Percentiles rank a stretch among this genome's conserved stretches.
Conservation (phyloP, 805 yeast genomes). For the Ogataea naganishii region DNA sequence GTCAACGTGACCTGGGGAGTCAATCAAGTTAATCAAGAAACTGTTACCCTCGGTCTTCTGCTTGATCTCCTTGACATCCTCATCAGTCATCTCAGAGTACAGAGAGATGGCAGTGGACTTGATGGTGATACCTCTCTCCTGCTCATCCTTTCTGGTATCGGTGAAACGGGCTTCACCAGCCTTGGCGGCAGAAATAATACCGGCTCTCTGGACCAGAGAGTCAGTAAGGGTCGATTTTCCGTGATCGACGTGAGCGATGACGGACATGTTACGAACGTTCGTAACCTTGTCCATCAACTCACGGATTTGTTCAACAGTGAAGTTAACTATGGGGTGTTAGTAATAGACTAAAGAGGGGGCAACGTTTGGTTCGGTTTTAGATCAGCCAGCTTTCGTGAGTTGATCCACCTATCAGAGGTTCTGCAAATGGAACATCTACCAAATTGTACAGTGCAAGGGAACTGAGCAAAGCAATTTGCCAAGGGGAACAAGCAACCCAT, state of each 20-base stretch:
- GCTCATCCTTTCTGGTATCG: slow-evolving; percentile 99
- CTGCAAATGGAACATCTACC: too few relatives aligned
- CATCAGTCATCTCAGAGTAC: slow-evolving; percentile 80
- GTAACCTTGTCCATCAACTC: slow-evolving; percentile 99
- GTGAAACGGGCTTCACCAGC: slow-evolving; percentile 99
- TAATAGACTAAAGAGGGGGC: too few relatives aligned
- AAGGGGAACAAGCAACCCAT: too few relatives aligned
- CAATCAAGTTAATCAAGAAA: slow-evolving; percentile 96
- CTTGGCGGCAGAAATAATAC: slow-evolving; percentile 98
- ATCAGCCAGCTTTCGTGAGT: too few relatives aligned
- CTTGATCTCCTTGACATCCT: slow-evolving; percentile 80
- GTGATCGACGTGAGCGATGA: slow-evolving; percentile 99
- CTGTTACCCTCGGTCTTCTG: slow-evolving; percentile 90
- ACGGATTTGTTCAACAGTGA: slow-evolving; percentile 89
- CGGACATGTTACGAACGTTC: slow-evolving; percentile 99
- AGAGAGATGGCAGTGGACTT: slow-evolving; percentile 98
- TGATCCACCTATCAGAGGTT: too few relatives aligned
- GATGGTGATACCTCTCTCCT: slow-evolving; percentile 99
- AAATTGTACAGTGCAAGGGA: too few relatives aligned
- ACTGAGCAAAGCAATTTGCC: too few relatives aligned
- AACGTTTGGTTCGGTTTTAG: too few relatives aligned
- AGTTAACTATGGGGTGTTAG: slow-evolving; percentile 34
- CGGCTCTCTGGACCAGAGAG: slow-evolving; percentile 98
- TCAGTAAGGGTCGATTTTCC: slow-evolving; percentile 99
- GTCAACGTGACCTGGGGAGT: slow-evolving; percentile 99